Evolutionary conservation across 2,329 filamentous ascomycete genomes (phyloP).

Genomic region (Ophiostoma populinum): DNA sequence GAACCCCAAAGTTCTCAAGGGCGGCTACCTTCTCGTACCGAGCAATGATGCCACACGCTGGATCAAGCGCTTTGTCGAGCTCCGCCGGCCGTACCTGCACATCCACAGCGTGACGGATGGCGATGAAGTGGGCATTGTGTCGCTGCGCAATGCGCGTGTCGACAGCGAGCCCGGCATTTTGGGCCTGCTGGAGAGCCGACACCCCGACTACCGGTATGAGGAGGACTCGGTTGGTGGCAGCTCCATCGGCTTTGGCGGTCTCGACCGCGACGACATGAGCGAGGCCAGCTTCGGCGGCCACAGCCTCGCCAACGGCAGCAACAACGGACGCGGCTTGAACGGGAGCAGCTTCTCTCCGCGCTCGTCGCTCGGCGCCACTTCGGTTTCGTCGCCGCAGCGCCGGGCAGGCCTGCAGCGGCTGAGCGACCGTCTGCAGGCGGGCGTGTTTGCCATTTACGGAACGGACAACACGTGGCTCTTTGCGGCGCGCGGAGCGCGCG

Average conservation of each 20-base stretch:
- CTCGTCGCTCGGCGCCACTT: slow-evolving; percentile 1
- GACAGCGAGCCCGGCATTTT: slow-evolving; percentile 84
- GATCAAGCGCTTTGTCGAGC: slow-evolving; percentile 84
- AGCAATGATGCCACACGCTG: slow-evolving; percentile 69
- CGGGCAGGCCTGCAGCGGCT: slow-evolving; percentile 34
- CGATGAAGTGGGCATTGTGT: slow-evolving; percentile 80
- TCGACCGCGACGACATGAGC: slow-evolving; percentile 4
- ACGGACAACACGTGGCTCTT: slow-evolving; percentile 93
- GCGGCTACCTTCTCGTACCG: slow-evolving; percentile 73
- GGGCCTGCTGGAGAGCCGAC: slow-evolving; percentile 41
- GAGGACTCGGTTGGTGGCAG: slow-evolving; percentile 4
- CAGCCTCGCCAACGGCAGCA: not conserved
- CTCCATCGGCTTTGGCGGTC: slow-evolving; percentile 7
- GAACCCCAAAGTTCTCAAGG: slow-evolving; percentile 65
- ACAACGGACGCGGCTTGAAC: slow-evolving; percentile 5
- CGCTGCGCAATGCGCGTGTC: slow-evolving; percentile 74
- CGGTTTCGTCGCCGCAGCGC: not conserved
- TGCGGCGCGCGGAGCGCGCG: slow-evolving; percentile 69
- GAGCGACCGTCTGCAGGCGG: slow-evolving; percentile 42
- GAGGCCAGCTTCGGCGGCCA: not conserved
- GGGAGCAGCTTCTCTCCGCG: slow-evolving; percentile 3
- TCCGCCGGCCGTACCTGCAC: slow-evolving; percentile 80
- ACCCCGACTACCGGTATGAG: slow-evolving; percentile 10
- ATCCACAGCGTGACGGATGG: slow-evolving; percentile 72
- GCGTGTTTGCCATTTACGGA: slow-evolving; percentile 88